Conservation (phyloP, 176 grass and related monocot genomes). For the Rhynchospora pubera region DNA sequence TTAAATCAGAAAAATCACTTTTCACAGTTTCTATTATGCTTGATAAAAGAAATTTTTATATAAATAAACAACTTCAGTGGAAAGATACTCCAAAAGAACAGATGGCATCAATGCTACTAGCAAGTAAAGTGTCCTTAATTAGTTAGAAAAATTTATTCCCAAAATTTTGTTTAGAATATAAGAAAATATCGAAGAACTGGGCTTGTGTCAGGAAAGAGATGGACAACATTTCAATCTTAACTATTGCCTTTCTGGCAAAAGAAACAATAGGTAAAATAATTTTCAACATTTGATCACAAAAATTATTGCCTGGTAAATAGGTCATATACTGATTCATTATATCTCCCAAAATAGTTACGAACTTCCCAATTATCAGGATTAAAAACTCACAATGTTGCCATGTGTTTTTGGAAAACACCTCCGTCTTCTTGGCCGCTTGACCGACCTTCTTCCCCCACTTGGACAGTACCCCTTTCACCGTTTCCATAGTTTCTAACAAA, state of each 20-base stretch:
- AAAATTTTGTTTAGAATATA: neutral
- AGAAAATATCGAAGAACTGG: neutral
- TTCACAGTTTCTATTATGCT: neutral
- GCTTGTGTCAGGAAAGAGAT: neutral
- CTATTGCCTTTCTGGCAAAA: too few species aligned
- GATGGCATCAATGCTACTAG: neutral
- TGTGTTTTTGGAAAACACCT: constrained; percentile 87
- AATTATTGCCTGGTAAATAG: neutral
- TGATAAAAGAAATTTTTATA: neutral
- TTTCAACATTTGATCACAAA: neutral
- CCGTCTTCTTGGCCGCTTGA: constrained; percentile 62
- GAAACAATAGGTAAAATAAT: neutral
- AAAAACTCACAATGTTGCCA: constrained; percentile 78
- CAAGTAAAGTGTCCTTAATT: neutral
- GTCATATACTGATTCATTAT: neutral
- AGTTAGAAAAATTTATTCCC: neutral
- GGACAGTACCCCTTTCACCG: constrained; percentile 66
- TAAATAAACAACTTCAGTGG: neutral
- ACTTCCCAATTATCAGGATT: too few species aligned
- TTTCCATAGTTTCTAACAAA: constrained; percentile 49
- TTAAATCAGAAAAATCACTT: neutral
- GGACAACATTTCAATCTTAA: neutral
- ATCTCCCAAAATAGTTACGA: neutral
- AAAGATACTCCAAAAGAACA: neutral
- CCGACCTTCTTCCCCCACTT: constrained; percentile 76